Conservation (phyloP, 192 early-diverging fungal species). For the Entomortierella lignicola region DNA sequence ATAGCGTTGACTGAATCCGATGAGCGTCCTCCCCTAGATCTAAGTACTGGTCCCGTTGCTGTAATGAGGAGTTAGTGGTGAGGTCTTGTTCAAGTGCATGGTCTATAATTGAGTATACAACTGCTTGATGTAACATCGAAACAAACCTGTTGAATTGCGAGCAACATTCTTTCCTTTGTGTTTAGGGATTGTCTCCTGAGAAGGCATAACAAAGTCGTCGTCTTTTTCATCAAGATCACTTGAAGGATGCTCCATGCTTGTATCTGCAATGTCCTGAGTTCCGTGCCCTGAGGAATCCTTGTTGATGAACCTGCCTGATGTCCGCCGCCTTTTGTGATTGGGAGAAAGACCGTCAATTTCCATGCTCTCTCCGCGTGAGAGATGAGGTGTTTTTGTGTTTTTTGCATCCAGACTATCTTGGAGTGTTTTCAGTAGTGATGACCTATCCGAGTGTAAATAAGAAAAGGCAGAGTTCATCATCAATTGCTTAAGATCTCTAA, state of each 20-base stretch:
- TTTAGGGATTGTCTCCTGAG: constrained; percentile 2
- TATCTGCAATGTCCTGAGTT: constrained; percentile 4
- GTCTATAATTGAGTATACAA: background rate
- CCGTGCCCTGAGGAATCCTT: background rate
- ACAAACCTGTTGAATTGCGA: constrained; percentile 9
- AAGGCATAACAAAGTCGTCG: constrained; percentile 19
- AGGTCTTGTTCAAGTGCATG: too few relatives aligned
- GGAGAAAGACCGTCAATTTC: constrained; percentile 17
- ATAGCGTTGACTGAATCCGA: background rate
- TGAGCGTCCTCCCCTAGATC: constrained; percentile 26
- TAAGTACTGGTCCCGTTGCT: constrained; percentile 17
- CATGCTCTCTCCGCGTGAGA: constrained; percentile 19
- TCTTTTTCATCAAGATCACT: constrained; percentile 24
- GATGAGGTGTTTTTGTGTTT: background rate
- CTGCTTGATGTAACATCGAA: background rate
- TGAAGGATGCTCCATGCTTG: constrained; percentile 2
- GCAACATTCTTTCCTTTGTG: constrained; percentile 27
- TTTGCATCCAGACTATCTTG: constrained; percentile 4
- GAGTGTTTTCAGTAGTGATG: constrained; percentile 19
- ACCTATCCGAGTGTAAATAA: constrained; percentile 1
- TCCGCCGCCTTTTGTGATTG: constrained; percentile 39
- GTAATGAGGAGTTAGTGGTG: background rate
- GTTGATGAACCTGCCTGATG: constrained; percentile 20
- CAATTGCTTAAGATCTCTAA: too few relatives aligned
- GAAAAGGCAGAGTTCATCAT: background rate